Evolutionary conservation across 2,329 filamentous ascomycete genomes (phyloP).

Genomic region (Fusarium liriodendri): DNA sequence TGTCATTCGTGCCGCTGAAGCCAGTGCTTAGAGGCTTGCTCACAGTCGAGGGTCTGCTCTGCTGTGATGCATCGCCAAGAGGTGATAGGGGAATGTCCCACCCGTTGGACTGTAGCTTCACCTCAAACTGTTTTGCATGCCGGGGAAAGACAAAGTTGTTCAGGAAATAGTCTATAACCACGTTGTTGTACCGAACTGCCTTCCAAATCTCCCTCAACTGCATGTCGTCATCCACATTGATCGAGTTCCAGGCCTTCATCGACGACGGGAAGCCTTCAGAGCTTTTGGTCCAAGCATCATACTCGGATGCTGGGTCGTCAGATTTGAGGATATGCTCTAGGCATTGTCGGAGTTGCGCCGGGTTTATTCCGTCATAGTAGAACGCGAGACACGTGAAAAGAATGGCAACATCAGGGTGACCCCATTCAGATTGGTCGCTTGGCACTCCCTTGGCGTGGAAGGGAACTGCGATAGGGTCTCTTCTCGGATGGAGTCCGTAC

Average conservation of each 20-base stretch:
- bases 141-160: constrained; percentile 74
- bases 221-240: constrained; percentile 70
- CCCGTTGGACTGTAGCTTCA: constrained; percentile 73
- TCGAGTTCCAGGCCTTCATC: constrained; percentile 65
- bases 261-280: constrained; percentile 58
- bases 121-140: constrained; percentile 73
- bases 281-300: constrained; percentile 62
- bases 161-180: constrained; percentile 70
- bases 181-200: constrained; percentile 60
- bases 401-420: constrained; percentile 76
- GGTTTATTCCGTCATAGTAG: constrained; percentile 70
- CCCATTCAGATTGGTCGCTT: constrained; percentile 72
- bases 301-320: constrained; percentile 69
- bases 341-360: constrained; percentile 60
- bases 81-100: constrained; percentile 73
- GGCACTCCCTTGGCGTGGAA: constrained; percentile 62
- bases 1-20: constrained; percentile 80
- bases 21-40: constrained; percentile 65
- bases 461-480: constrained; percentile 71
- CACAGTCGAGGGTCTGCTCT: background rate
- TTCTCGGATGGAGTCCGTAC: constrained; percentile 67
- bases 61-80: background rate
- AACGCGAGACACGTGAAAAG: constrained; percentile 74
- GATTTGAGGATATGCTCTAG: constrained; percentile 62
- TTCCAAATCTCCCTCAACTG: constrained; percentile 66